Conservation (phyloP, 139 green algal genomes). For the Deuterostichococcus epilithicus region DNA sequence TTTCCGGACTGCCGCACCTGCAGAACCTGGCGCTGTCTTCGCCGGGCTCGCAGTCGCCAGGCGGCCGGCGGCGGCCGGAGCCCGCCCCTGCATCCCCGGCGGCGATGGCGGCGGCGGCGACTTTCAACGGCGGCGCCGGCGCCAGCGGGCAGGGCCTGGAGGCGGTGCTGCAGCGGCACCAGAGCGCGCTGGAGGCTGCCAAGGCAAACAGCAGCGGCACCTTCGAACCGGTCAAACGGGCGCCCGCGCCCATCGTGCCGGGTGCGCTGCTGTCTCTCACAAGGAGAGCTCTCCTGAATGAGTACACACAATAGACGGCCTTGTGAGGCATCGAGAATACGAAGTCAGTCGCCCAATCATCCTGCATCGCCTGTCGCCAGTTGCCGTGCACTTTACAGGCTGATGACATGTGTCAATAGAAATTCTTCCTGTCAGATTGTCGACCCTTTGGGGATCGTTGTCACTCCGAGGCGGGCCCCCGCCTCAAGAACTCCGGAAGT, state of each 20-base stretch:
- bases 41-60: not conserved
- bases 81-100: slow-evolving; percentile 1
- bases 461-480: too few species aligned
- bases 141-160: slow-evolving; percentile 8
- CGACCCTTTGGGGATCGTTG: too few species aligned
- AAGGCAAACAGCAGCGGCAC: not conserved
- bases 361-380: too few species aligned
- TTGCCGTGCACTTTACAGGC: too few species aligned
- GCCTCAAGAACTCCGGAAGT: too few species aligned
- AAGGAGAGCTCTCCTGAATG: too few species aligned
- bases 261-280: not conserved
- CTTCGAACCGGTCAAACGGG: not conserved
- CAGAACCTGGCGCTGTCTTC: not conserved
- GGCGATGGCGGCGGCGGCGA: not conserved
- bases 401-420: too few species aligned
- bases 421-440: too few species aligned
- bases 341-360: not conserved
- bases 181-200: not conserved
- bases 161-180: slow-evolving; percentile 9
- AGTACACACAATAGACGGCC: too few species aligned
- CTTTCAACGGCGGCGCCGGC: slow-evolving; percentile 3
- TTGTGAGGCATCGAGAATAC: not conserved
- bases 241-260: not conserved
- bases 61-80: slow-evolving; percentile 1
- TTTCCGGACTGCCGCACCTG: too few species aligned